Percentiles rank a stretch among this genome's conserved stretches.
Evolutionary conservation across 164 flowering plant species (phyloP).

Genomic region (Dillenia suffruticosa): DNA sequence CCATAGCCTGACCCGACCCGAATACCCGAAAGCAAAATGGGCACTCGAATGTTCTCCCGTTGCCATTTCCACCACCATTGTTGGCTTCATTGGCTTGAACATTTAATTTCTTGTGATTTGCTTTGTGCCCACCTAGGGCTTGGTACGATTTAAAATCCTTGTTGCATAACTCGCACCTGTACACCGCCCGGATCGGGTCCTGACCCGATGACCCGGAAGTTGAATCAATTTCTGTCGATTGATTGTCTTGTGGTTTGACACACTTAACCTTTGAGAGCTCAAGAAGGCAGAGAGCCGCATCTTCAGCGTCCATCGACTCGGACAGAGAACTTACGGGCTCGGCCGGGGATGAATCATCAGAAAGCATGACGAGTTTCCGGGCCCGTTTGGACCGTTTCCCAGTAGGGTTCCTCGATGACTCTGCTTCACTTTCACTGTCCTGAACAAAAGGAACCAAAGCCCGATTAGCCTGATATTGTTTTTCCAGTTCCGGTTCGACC

Average conservation of each 20-base stretch:
- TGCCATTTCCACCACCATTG: not conserved
- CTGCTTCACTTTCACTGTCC: constrained; percentile 27
- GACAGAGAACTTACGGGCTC: not conserved
- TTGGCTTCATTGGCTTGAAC: not conserved
- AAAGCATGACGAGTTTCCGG: not conserved
- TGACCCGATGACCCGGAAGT: not conserved
- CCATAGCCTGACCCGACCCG: constrained; percentile 52
- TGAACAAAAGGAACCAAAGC: constrained; percentile 9
- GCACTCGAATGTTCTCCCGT: constrained; percentile 27
- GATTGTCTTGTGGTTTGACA: constrained; percentile 12
- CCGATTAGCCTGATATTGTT: constrained; percentile 19
- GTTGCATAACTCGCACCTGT: constrained; percentile 24
- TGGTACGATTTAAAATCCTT: constrained; percentile 28
- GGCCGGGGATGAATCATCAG: too few relatives aligned
- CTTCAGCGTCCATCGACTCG: constrained; percentile 5
- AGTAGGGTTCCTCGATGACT: constrained; percentile 16
- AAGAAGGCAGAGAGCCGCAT: too few relatives aligned
- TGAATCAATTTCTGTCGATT: too few relatives aligned
- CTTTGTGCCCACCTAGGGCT: constrained; percentile 35
- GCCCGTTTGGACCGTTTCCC: constrained; percentile 22
- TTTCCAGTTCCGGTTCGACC: constrained; percentile 21
- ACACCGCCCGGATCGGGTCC: constrained; percentile 8
- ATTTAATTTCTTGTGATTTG: constrained; percentile 24
- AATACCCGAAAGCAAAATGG: constrained; percentile 39
- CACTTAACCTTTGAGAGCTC: not conserved